Base-by-base conservation (phyloP, 2,329 filamentous ascomycete species). In the Rugonectria rugulosa region DNA sequence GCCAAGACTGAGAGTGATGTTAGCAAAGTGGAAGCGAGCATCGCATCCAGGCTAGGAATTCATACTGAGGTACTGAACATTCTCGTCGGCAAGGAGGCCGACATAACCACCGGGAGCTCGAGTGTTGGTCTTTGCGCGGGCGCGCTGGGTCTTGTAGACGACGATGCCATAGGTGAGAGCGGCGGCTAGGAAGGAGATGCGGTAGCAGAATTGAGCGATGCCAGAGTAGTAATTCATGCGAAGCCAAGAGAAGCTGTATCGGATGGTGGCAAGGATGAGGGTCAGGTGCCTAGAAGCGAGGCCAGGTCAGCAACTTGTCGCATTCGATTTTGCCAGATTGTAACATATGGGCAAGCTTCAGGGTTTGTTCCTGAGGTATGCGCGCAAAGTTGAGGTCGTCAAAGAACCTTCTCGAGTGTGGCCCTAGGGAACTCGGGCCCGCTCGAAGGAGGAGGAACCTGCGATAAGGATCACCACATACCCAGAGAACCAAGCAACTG, bases 151-250 rank as follows among this genome's bases (percentile, higher is more conserved):
- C 86, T 99, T 99, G 84, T 97, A 98, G 60, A 99, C 94, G 44
- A 99, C 95, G 65, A 99, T 98, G 64, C 95, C 94, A 76, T 99
- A 99, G 10, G 95, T 98, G 44, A 87, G 86, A 42, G 92, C 92
- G 6, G 95, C 95, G 3, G 93, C 88, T 66, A 97, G 65, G 74
- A 99, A 99, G 54, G 93, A 91, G 50, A 89, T 85, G 69, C 95
- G 93, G 80, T 99, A 99, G 53, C 89, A 89, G 75, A 95, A 88
- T 64, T 85, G 82, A 42, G 94, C 93, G 81, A 87, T 86, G 72
- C 85, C 78, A 54, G 87, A 88, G 73, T 89, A 89, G 75, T 87
- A 92, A 82, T 96, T 96, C 82, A 98, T 90, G 70, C 89, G 89
- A 55, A 97, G 77, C 81, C 92, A 96, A 43, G 92, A 96, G 60